phyloP scores from a whole-genome alignment of 768 basidiomycete genomes.

The Rhizopogon rudus region DNA sequence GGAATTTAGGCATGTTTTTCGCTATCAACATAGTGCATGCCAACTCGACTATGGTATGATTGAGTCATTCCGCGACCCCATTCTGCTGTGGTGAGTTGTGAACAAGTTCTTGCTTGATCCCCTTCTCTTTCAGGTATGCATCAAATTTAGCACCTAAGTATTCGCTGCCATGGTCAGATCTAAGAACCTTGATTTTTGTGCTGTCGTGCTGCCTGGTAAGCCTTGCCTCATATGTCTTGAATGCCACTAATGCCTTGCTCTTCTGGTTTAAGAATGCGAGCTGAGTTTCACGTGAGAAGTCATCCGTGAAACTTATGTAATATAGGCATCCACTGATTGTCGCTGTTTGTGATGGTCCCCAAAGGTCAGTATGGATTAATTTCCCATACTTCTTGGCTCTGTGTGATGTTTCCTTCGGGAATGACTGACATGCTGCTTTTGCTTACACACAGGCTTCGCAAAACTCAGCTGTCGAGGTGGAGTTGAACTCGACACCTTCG shows the following conservation, averaged over 20 bases:
- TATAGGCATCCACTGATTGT: constrained; percentile 22
- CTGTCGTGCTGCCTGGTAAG: too few species aligned
- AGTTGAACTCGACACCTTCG: constrained; percentile 22
- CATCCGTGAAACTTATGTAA: constrained; percentile 32
- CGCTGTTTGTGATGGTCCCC: constrained; percentile 1
- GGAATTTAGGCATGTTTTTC: too few species aligned
- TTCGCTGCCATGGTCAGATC: too few species aligned
- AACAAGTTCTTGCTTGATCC: too few species aligned
- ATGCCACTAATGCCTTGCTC: constrained; percentile 7
- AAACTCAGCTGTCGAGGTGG: constrained; percentile 13
- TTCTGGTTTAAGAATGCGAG: constrained; percentile 25
- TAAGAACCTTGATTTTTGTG: too few species aligned
- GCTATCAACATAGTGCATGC: too few species aligned
- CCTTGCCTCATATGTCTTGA: too few species aligned
- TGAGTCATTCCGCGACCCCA: too few species aligned
- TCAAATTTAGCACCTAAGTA: too few species aligned
- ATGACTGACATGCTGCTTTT: constrained; percentile 22
- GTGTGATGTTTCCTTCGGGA: not conserved
- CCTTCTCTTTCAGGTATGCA: too few species aligned
- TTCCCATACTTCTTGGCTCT: not conserved
- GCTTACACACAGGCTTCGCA: constrained; percentile 27
- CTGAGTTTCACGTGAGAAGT: constrained; percentile 20
- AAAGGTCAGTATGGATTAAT: constrained; percentile 8
- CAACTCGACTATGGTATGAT: too few species aligned
- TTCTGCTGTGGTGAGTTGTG: too few species aligned